Conservation (phyloP, 345 rosid genomes). For the Citrus sp. region DNA sequence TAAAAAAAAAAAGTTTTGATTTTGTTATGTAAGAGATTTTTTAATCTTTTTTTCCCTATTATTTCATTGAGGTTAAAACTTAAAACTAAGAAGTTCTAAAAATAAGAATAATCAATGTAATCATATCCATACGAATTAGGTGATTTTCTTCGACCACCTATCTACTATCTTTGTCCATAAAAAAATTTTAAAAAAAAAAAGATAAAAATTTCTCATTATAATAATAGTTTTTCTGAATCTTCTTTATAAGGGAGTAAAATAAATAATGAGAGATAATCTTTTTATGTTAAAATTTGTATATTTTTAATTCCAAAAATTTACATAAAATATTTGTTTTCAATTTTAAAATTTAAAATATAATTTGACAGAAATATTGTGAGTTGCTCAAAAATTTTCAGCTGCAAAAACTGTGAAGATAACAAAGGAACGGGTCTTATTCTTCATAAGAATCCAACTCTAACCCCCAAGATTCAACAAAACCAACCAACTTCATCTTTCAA, state of each 20-base stretch:
- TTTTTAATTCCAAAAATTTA: neutral
- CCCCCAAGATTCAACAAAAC: conserved; percentile 6
- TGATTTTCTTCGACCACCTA: neutral
- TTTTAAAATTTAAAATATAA: neutral
- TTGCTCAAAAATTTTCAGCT: neutral
- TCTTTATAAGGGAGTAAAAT: too few relatives aligned
- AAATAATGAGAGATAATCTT: too few relatives aligned
- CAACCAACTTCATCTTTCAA: conserved; percentile 6
- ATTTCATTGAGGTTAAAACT: neutral
- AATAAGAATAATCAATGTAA: too few relatives aligned
- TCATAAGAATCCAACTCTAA: conserved; percentile 19
- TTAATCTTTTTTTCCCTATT: too few relatives aligned
- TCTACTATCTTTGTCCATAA: neutral
- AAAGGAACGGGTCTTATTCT: conserved; percentile 20
- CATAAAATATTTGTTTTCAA: neutral
- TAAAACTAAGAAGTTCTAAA: neutral
- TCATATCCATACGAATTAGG: too few relatives aligned
- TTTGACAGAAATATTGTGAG: neutral
- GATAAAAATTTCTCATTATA: neutral
- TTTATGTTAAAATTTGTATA: neutral
- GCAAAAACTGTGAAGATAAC: conserved; percentile 16
- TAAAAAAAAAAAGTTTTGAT: too few relatives aligned
- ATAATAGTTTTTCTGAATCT: too few relatives aligned
- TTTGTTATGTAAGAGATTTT: too few relatives aligned
- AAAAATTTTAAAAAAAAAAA: neutral